These are phyloP conservation scores for Evansstolkia leycettana DNA, from an alignment of 495 filamentous ascomycete genomes.

Conservation along the genomic window DNA sequence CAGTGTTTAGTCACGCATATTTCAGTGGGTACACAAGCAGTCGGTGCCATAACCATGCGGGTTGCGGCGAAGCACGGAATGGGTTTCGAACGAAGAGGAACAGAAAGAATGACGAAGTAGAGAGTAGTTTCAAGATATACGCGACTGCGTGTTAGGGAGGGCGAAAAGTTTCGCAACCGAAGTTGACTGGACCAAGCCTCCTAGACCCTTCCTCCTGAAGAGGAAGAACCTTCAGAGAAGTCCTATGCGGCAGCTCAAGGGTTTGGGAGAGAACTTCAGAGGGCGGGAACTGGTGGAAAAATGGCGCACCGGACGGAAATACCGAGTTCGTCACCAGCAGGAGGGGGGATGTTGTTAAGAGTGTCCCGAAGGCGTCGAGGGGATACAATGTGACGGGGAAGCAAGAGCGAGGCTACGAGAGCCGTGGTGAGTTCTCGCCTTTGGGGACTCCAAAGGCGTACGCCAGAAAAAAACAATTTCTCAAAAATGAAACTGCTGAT, in stretches of 20 bases:
- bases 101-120: slow-evolving; percentile 5
- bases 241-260: slow-evolving; percentile 98
- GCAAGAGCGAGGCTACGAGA: slow-evolving; percentile 47
- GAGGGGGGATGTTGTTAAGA: slow-evolving; percentile 59
- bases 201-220: slow-evolving; percentile 88
- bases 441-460: slow-evolving; percentile 60
- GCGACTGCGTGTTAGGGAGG: slow-evolving; percentile 65
- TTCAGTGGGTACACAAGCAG: slow-evolving; percentile 46
- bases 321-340: slow-evolving; percentile 51
- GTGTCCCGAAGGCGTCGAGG: slow-evolving; percentile 45
- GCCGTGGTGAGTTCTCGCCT: slow-evolving; percentile 58
- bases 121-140: no score
- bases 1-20: slow-evolving; percentile 27
- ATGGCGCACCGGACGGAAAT: slow-evolving; percentile 42
- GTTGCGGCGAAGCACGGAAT: neutral
- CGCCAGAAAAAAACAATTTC: neutral
- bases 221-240: slow-evolving; percentile 92
- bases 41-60: slow-evolving; percentile 60
- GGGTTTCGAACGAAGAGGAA: slow-evolving; percentile 7
- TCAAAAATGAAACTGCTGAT: no score
- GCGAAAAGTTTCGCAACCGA: slow-evolving; percentile 77
- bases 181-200: slow-evolving; percentile 73
- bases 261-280: slow-evolving; percentile 40
- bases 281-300: slow-evolving; percentile 38
- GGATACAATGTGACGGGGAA: slow-evolving; percentile 71